A percentile compares a stretch with the other conserved stretches of the same genome.
Conservation (phyloP, 495 filamentous ascomycete species). For the Thozetella sp. region DNA sequence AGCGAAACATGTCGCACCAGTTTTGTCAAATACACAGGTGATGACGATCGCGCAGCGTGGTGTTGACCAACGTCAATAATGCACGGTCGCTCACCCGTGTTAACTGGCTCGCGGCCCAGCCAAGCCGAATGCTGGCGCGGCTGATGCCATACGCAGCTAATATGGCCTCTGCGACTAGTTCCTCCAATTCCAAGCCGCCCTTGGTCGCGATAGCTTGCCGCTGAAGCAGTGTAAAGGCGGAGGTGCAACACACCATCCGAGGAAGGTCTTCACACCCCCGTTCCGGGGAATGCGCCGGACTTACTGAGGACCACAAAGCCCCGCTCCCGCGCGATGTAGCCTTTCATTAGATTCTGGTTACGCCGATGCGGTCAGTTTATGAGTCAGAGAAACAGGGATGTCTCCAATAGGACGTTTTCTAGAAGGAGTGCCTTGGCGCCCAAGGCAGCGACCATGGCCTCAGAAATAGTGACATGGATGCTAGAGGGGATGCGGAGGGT, state of each 20-base stretch:
- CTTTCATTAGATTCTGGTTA: constrained; percentile 86
- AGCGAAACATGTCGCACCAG: too few relatives aligned
- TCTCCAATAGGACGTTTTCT: background rate
- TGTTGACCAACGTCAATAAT: constrained; percentile 4
- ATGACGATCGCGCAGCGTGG: too few relatives aligned
- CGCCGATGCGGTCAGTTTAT: constrained; percentile 9
- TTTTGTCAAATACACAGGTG: too few relatives aligned
- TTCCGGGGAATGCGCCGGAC: constrained; percentile 91
- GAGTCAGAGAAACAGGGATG: constrained; percentile 3
- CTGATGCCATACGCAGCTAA: background rate
- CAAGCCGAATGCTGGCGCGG: background rate
- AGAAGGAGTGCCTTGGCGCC: background rate
- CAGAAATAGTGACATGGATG: background rate
- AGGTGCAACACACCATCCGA: background rate
- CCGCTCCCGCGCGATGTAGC: constrained; percentile 90
- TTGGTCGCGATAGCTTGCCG: background rate
- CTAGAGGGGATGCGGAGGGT: too few relatives aligned
- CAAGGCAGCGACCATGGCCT: background rate
- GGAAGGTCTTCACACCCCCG: constrained; percentile 66
- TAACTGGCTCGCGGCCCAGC: background rate
- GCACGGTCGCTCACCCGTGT: background rate
- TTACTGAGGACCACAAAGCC: constrained; percentile 91
- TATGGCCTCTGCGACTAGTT: background rate
- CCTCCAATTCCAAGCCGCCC: background rate
- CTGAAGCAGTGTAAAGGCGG: background rate